Evolutionary conservation across 495 filamentous ascomycete species (phyloP).

Genomic region (Recurvomyces mirabilis): DNA sequence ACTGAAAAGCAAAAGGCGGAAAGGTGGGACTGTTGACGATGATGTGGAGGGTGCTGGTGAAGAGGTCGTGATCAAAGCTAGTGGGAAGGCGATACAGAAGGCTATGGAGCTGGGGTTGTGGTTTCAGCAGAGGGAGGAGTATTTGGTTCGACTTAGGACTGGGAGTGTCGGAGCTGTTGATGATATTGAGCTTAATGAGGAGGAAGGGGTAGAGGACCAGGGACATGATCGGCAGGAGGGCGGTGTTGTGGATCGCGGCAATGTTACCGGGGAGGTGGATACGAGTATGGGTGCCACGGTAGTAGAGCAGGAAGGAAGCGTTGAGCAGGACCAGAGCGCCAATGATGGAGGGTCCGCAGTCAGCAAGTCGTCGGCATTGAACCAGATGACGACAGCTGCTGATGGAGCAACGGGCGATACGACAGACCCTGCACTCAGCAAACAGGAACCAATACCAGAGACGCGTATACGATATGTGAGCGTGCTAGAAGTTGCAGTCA

Average conservation of each 20-base stretch:
- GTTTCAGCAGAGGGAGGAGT: conserved; percentile 31
- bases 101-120: conserved; percentile 39
- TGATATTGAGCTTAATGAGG: conserved; percentile 28
- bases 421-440: too few species aligned
- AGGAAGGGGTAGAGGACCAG: conserved; percentile 2
- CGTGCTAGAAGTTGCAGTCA: conserved; percentile 21
- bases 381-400: too few species aligned
- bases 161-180: conserved; percentile 32
- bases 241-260: too few species aligned
- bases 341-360: too few species aligned
- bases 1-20: conserved; percentile 28
- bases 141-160: conserved; percentile 27
- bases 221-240: neutral
- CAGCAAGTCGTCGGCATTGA: too few species aligned
- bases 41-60: conserved; percentile 8
- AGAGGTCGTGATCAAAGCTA: conserved; percentile 65
- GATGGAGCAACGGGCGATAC: too few species aligned
- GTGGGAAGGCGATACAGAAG: conserved; percentile 67
- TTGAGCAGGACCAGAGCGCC: too few species aligned
- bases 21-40: neutral
- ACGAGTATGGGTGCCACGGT: too few species aligned
- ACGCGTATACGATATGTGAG: conserved; percentile 22
- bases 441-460: conserved; percentile 16
- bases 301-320: too few species aligned
- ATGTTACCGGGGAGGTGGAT: too few species aligned